Evolutionary conservation across 2,329 filamentous ascomycete genomes (phyloP).

Genomic region (Graphium sp.): DNA sequence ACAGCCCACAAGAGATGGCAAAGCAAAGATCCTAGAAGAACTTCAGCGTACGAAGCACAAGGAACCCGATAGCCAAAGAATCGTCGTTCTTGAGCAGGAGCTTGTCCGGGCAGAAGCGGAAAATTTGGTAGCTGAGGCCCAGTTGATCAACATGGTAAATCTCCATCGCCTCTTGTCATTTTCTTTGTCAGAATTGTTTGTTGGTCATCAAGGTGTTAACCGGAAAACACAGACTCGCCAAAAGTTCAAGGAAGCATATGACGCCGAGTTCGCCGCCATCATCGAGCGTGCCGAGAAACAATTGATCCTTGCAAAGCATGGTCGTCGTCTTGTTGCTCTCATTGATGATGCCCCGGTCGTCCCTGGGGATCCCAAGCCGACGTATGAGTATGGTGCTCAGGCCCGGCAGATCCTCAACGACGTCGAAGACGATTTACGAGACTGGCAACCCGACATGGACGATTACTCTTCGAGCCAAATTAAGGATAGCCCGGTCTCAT

Average conservation of each 20-base stretch:
- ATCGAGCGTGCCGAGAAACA: constrained; percentile 97
- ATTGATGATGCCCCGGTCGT: constrained; percentile 83
- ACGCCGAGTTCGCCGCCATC: constrained; percentile 71
- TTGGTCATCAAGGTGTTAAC: background rate
- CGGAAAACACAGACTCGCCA: constrained; percentile 63
- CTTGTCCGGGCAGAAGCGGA: constrained; percentile 91
- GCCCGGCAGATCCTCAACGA: constrained; percentile 82
- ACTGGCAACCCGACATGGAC: constrained; percentile 43
- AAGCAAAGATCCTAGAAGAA: constrained; percentile 79
- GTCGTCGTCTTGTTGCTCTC: constrained; percentile 65
- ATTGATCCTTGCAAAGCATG: constrained; percentile 81
- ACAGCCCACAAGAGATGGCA: constrained; percentile 77
- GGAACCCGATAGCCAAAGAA: constrained; percentile 68
- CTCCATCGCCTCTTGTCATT: background rate
- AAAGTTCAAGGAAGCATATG: constrained; percentile 91
- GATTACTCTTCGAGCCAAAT: too few species aligned
- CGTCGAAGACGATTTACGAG: constrained; percentile 72
- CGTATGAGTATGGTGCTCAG: constrained; percentile 47
- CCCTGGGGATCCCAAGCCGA: constrained; percentile 60
- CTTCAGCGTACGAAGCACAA: constrained; percentile 84
- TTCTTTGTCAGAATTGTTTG: background rate
- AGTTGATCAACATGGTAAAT: constrained; percentile 82
- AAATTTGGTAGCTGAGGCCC: constrained; percentile 88
- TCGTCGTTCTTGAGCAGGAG: constrained; percentile 86
- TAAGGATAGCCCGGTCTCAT: too few species aligned